Base-by-base conservation (phyloP, 2,329 filamentous ascomycete species). In the Colletotrichum nymphaeae region DNA sequence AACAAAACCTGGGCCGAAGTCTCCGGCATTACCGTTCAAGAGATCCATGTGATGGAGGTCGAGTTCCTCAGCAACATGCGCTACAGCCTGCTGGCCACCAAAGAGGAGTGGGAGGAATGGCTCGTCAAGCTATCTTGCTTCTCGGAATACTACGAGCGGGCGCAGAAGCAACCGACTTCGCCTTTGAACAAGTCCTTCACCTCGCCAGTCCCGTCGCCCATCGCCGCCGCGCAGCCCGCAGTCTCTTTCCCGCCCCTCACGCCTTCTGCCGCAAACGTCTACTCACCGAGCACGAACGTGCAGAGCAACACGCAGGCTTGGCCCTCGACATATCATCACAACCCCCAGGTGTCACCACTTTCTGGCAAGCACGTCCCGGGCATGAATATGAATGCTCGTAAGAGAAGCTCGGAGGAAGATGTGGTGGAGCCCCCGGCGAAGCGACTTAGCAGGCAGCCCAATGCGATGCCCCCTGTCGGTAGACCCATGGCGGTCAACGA, bases 1-100 rank as follows among this genome's bases (percentile, higher is more conserved):
- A 99, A 99, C 86, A 98, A 98, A 87, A 99, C 97, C 0, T 99
- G 97, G 97, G 97, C 96, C 2, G 97, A 99, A 79, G 97, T 99
- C 12, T 98, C 97, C 1, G 94, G 94, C 57, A 98, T 99, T 74
- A 92, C 94, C 1, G 96, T 98, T 14, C 92, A 93, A 74, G 97
- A 99, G 83, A 98, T 99, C 64, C 97, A 99, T 81, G 93, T 98
- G 57, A 99, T 99, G 97, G 97, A 99, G 82, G 97, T 99, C n/a
- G 97, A 99, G 82, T 99, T 99, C 78, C 87, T 99, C 75, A 98
- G 96, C 86, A 98, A 98, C 83, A 97, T 99, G 93, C 92, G 96
- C 79, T 99, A 98, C 84, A 95, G 94, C 78, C 87, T 99, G 8
- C 92, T 96, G 80, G 95, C 94, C 4, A 97, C 95, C 4, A 92